These are phyloP conservation scores for Cystofilobasidium bisporidii DNA, from an alignment of 768 basidiomycete species.

Conservation along the genomic window DNA sequence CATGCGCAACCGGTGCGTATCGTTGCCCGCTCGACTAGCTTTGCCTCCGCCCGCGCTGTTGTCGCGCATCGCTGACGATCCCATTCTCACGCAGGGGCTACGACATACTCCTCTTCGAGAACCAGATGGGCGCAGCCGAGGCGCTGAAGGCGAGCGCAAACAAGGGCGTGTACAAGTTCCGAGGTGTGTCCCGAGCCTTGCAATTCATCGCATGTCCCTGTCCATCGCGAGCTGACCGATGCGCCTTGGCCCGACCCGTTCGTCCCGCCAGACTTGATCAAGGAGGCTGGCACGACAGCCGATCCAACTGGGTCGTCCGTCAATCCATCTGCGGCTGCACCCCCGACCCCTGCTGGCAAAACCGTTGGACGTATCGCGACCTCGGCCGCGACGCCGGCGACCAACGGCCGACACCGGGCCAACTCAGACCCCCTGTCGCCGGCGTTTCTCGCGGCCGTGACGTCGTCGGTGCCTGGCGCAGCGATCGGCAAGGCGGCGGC, in stretches of 20 bases:
- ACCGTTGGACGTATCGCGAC: neutral
- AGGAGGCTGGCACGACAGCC: neutral
- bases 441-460: neutral
- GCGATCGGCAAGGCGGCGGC: neutral
- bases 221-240: neutral
- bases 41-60: too few relatives aligned
- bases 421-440: neutral
- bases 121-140: constrained; percentile 23
- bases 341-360: neutral
- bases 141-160: constrained; percentile 16
- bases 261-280: neutral
- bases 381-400: neutral
- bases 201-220: too few relatives aligned
- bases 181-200: neutral
- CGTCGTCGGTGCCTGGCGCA: neutral
- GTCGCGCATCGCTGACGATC: neutral
- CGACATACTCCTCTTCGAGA: constrained; percentile 1
- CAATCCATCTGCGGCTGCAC: neutral
- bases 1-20: constrained; percentile 13
- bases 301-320: neutral
- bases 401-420: neutral
- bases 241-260: neutral
- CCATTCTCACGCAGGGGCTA: neutral
- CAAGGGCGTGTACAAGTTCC: constrained; percentile 8
- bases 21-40: too few relatives aligned